These are phyloP conservation scores for Hygrophorus russula DNA, from an alignment of 768 basidiomycete species.

Conservation along the genomic window DNA sequence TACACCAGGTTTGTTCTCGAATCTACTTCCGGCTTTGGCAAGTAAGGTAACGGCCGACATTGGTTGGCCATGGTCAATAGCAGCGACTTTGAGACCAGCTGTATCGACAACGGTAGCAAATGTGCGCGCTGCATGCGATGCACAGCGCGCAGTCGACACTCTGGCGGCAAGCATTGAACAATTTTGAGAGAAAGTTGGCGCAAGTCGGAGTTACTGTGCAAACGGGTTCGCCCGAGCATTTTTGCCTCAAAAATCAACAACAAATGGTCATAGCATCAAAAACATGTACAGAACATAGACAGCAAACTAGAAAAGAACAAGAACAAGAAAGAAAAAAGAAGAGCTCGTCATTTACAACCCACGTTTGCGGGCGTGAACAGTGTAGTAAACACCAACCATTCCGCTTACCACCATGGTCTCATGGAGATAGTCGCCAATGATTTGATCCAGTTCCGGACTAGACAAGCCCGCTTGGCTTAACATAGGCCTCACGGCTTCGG, in stretches of 20 bases:
- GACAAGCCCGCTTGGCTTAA: slow-evolving; percentile 28
- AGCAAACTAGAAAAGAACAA: too few relatives aligned
- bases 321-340: neutral
- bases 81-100: slow-evolving; percentile 77
- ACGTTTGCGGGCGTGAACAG: slow-evolving; percentile 3
- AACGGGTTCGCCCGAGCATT: neutral
- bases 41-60: slow-evolving; percentile 82
- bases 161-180: slow-evolving; percentile 49
- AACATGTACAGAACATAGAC: neutral
- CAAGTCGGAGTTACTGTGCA: neutral
- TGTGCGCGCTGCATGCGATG: slow-evolving; percentile 50
- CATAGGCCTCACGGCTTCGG: slow-evolving; percentile 37
- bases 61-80: slow-evolving; percentile 72
- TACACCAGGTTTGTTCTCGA: slow-evolving; percentile 79
- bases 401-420: slow-evolving; percentile 39
- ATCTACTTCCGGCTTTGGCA: slow-evolving; percentile 87
- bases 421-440: slow-evolving; percentile 29
- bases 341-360: neutral
- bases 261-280: neutral
- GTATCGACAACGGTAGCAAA: slow-evolving; percentile 80
- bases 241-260: neutral
- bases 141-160: slow-evolving; percentile 44
- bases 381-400: slow-evolving; percentile 35
- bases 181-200: slow-evolving; percentile 11
- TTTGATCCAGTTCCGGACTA: slow-evolving; percentile 22